phyloP scores from a whole-genome alignment of 208 protist genomes.

The Perkinsela sp. region DNA sequence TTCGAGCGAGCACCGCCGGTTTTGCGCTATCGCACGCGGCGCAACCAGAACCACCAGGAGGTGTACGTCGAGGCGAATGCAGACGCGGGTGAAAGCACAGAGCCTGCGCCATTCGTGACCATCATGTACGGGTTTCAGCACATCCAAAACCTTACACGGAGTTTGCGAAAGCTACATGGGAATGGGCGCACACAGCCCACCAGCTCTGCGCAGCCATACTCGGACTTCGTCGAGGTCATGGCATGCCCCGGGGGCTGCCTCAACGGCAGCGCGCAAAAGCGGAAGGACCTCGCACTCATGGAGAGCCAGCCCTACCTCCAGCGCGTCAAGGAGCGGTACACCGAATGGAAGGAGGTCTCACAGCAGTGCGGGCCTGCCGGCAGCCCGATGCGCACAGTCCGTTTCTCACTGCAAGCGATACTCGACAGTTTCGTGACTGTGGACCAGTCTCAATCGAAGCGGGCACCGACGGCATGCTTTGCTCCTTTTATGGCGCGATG shows the following conservation, averaged over 20 bases:
- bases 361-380: too few relatives aligned
- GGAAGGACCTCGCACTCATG: not conserved
- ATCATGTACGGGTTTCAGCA: slow-evolving; percentile 86
- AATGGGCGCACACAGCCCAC: slow-evolving; percentile 2
- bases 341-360: not conserved
- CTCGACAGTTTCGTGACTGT: too few relatives aligned
- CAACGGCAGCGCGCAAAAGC: slow-evolving; percentile 81
- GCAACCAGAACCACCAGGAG: slow-evolving; percentile 1
- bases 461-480: too few relatives aligned
- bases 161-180: slow-evolving; percentile 27
- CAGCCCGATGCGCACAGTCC: too few relatives aligned
- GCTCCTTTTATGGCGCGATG: too few relatives aligned
- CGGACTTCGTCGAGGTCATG: slow-evolving; percentile 88
- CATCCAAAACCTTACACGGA: slow-evolving; percentile 85
- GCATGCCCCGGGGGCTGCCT: slow-evolving; percentile 83
- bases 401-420: too few relatives aligned
- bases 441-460: too few relatives aligned
- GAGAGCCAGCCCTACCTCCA: not conserved
- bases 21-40: not conserved
- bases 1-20: too few relatives aligned
- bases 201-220: slow-evolving; percentile 3
- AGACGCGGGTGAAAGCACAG: not conserved
- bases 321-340: not conserved
- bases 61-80: not conserved
- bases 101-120: slow-evolving; percentile 13